Evolutionary conservation across 257 asterid genomes (phyloP), one percentile per base, ranked within the genome.

Genomic region (Petrea volubilis): DNA sequence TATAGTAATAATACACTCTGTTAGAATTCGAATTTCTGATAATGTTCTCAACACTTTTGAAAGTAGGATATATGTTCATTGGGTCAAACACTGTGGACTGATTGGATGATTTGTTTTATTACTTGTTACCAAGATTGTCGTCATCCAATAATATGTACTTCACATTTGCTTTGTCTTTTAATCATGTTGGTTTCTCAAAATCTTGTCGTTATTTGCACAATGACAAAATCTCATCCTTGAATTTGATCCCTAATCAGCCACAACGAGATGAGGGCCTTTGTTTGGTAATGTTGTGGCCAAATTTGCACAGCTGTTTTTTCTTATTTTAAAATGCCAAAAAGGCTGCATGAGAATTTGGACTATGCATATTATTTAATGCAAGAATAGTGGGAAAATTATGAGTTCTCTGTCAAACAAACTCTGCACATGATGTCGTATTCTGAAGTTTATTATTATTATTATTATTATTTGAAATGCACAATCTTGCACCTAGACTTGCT

Each of bases 221-320:
- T 28, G 67, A 59, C 74, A 66, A 79, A 60, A 34, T 64, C 60
- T 57, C 15, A 31, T 70, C 70, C 46, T 60, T 24, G 46, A 40
- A 25, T 47, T 21, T 41, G 59, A 20, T 51, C 50, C 63, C 18
- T 44, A 29, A 46, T 21, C 53, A 13, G 40, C 66, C 67, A 55
- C 53, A 55, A 11, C 51, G 21, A 31, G 75, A 21, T 46, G 31
- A 46, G 13, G 43, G 47, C 40, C 61, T 59, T 77, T 63, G 73
- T 72, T 33, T 40, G 75, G 63, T 67, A 28, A 38, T 46, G 56
- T 25, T 64, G 2, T 43, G 58, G 80, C 75, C 89, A 83, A 83
- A 74, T 4, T 60, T 71, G 73, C 64, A 80, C 78, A 78, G 88
- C 84, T 82, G 77, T 80, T 66, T 55, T n/a, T 38, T 52, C 29